Percentiles rank a stretch among this genome's conserved stretches.
These are phyloP conservation scores for Aspergillus ibericus DNA, from an alignment of 2,329 filamentous ascomycete species.

Conservation along the genomic window DNA sequence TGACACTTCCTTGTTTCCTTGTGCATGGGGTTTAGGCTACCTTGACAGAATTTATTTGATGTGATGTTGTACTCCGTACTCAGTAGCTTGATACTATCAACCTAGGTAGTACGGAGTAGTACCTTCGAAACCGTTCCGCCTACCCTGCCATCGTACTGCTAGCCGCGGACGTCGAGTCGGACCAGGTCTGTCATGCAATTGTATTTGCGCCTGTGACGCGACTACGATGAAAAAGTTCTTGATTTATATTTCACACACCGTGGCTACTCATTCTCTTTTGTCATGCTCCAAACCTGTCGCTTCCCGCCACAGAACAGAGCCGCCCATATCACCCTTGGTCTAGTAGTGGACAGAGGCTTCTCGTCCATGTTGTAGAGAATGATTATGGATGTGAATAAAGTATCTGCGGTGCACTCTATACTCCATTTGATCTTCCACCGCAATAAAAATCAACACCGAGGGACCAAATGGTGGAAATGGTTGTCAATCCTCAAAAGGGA, in stretches of 20 bases:
- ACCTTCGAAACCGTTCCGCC: too few relatives aligned
- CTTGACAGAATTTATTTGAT: too few relatives aligned
- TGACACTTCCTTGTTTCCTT: too few relatives aligned
- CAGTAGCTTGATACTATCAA: too few relatives aligned
- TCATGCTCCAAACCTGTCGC: not conserved
- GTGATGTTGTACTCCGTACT: too few relatives aligned
- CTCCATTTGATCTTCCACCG: conserved; percentile 75
- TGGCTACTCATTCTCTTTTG: not conserved
- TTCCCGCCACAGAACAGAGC: not conserved
- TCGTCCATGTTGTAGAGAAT: not conserved
- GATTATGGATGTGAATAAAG: conserved; percentile 31
- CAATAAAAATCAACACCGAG: conserved; percentile 87
- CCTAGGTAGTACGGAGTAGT: too few relatives aligned
- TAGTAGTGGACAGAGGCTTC: not conserved
- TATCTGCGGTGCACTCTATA: conserved; percentile 36
- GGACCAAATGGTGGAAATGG: conserved; percentile 76
- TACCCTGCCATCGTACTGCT: too few relatives aligned
- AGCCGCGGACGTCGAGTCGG: too few relatives aligned
- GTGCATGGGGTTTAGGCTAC: too few relatives aligned
- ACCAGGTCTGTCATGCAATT: too few relatives aligned
- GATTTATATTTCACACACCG: not conserved
- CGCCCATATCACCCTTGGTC: not conserved
- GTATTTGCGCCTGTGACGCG: too few relatives aligned
- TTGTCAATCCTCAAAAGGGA: conserved; percentile 71
- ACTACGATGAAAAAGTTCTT: too few relatives aligned